Percentiles rank a stretch among this genome's conserved stretches.
These are phyloP conservation scores for Phalaenopsis aphrodite DNA, from an alignment of 106 monocot species.

Conservation along the genomic window DNA sequence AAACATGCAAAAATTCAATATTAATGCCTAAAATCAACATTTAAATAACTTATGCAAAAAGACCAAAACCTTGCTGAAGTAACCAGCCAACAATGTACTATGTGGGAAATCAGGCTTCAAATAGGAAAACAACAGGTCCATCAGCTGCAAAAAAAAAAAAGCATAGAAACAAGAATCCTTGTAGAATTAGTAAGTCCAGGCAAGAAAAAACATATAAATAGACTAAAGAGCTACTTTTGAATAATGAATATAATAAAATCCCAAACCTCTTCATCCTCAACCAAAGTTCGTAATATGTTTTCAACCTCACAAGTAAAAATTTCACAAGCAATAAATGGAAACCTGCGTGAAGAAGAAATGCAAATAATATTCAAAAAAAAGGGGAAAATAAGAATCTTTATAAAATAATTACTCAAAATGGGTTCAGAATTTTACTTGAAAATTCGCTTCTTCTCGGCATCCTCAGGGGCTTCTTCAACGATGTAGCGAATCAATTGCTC, in stretches of 20 bases:
- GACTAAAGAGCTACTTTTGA: background rate
- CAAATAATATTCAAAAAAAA: background rate
- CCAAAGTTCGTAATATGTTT: slow-evolving; percentile 47
- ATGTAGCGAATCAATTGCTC: slow-evolving; percentile 80
- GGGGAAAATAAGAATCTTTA: background rate
- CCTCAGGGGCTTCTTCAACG: slow-evolving; percentile 69
- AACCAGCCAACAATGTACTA: slow-evolving; percentile 52
- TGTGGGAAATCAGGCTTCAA: slow-evolving; percentile 47
- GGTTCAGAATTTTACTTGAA: slow-evolving; percentile 47
- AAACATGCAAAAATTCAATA: background rate
- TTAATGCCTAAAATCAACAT: background rate
- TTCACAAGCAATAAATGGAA: slow-evolving; percentile 72
- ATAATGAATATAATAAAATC: background rate
- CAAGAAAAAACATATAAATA: background rate
- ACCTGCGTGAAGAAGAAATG: slow-evolving; percentile 23
- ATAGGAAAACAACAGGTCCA: slow-evolving; percentile 54
- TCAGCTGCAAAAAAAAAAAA: slow-evolving; percentile 22
- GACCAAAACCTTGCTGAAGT: slow-evolving; percentile 53
- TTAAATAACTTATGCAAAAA: slow-evolving; percentile 4
- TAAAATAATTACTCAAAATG: background rate
- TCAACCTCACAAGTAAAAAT: slow-evolving; percentile 70
- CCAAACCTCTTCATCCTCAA: slow-evolving; percentile 52
- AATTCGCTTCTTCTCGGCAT: slow-evolving; percentile 54
- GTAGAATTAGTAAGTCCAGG: background rate
- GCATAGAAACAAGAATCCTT: background rate